A percentile compares a stretch with the other conserved stretches of the same genome.
These are phyloP conservation scores for Apostasia ramifera DNA, from an alignment of 106 monocot species.

Conservation along the genomic window DNA sequence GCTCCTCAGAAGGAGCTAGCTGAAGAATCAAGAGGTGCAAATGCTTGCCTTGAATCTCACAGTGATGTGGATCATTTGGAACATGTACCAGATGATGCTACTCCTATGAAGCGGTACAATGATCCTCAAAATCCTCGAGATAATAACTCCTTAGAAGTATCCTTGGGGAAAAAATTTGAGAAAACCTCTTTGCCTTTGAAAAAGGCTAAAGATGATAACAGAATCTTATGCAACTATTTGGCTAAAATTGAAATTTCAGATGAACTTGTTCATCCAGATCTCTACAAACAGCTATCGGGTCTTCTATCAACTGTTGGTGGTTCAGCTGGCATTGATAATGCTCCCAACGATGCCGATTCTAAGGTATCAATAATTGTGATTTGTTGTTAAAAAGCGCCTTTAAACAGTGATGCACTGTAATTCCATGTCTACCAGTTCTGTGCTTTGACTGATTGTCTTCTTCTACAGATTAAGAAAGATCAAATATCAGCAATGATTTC, in stretches of 20 bases:
- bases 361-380: neutral
- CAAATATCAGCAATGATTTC: neutral
- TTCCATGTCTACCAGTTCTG: neutral
- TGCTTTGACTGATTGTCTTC: neutral
- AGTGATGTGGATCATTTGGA: slow-evolving; percentile 17
- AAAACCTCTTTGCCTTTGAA: slow-evolving; percentile 11
- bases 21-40: slow-evolving; percentile 23
- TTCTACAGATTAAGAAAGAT: neutral
- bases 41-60: slow-evolving; percentile 11
- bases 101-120: slow-evolving; percentile 16
- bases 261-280: slow-evolving; percentile 40
- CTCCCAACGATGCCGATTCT: neutral
- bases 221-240: slow-evolving; percentile 22
- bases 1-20: slow-evolving; percentile 19
- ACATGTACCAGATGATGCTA: slow-evolving; percentile 13
- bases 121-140: slow-evolving; percentile 8
- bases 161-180: slow-evolving; percentile 4
- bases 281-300: slow-evolving; percentile 27
- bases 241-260: slow-evolving; percentile 56
- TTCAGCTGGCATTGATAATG: neutral
- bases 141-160: slow-evolving; percentile 6
- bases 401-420: neutral
- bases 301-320: neutral
- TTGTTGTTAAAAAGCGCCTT: neutral
- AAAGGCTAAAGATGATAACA: slow-evolving; percentile 6